Base-by-base conservation (phyloP, 257 asterid genomes). In the Gynochthodes officinalis region DNA sequence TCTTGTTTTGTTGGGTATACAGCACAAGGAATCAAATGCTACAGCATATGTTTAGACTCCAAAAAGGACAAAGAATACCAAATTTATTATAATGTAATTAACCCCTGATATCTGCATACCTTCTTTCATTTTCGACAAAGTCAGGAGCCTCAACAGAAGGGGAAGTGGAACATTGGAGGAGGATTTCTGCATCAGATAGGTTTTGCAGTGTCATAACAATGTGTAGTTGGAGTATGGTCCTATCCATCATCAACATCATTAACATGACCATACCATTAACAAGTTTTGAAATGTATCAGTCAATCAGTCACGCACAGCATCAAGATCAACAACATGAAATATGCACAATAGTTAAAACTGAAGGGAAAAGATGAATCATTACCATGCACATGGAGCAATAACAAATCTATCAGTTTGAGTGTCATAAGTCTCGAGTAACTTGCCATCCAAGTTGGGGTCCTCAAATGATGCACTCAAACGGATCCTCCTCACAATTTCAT, bases 371-470 rank as follows among this genome's bases (percentile, higher is more conserved):
- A 75, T 25, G 60, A 60, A 55, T 12, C 43, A 60, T 80, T 87
- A 94, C 99, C 98, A 91, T 75, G 86, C 53, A 73, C 96, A 85
- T 53, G 98, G 92, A 77, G 93, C 89, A 72, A 90, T 89, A 71
- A 86, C 82, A 74, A 88, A 88, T 69, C 73, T 77, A 78, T 92
- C 97, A 14, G 84, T 82, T 65, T 39, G 76, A 57, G 96, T 86
- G 71, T 88, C 86, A 30, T 92, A 92, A 28, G 96, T 86, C 78
- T 94, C 99, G 54, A 94, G 85, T 81, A 95, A 77, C 73, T 81
- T 86, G 44, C 87, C 88, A 0, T 48, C 67, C 89, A 92, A 91
- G 67, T 57, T 83, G 28, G 90, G 88, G 69, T 92, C 97, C 78
- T 89, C 94, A 42, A 30, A 90, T 65, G 86, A 74, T 32, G 98